phyloP scores from a whole-genome alignment of 768 basidiomycete species.

The Mycena albidolilacea region DNA sequence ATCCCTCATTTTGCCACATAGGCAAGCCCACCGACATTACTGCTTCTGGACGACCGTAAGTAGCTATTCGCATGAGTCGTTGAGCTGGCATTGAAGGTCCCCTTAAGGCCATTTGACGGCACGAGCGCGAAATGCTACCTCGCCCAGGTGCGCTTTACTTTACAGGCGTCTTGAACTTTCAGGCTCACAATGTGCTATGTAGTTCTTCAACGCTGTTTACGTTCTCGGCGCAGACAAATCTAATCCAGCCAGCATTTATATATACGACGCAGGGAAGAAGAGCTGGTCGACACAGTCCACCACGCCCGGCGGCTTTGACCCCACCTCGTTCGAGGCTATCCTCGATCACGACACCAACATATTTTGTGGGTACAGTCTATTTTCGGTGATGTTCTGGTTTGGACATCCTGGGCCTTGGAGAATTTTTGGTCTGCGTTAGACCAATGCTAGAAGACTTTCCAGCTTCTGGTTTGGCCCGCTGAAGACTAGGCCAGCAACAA shows the following conservation, averaged over 20 bases:
- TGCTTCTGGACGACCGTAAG: constrained; percentile 83
- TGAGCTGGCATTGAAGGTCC: constrained; percentile 24
- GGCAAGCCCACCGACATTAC: constrained; percentile 80
- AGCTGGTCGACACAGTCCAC: constrained; percentile 86
- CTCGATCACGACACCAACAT: constrained; percentile 96
- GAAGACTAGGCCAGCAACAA: not conserved
- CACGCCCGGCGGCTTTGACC: constrained; percentile 70
- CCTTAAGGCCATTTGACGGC: constrained; percentile 75
- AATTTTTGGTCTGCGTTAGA: not conserved
- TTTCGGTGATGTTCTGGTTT: not conserved
- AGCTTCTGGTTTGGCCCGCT: not conserved
- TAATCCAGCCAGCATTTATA: constrained; percentile 80
- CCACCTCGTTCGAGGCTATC: constrained; percentile 75
- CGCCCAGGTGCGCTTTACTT: constrained; percentile 63
- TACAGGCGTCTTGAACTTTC: not conserved
- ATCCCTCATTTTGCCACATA: constrained; percentile 39
- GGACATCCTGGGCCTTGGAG: not conserved
- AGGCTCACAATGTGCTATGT: constrained; percentile 35
- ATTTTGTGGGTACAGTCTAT: constrained; percentile 69
- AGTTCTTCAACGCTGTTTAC: constrained; percentile 92
- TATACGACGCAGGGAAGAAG: constrained; percentile 81
- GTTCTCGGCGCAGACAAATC: constrained; percentile 83
- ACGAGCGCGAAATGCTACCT: constrained; percentile 79
- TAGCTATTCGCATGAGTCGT: constrained; percentile 17
- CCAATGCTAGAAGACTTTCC: not conserved